Evolutionary conservation across 192 early-diverging fungal genomes (phyloP), one percentile per base, ranked within the genome.

Genomic region (Tieghemiomyces parasiticus): DNA sequence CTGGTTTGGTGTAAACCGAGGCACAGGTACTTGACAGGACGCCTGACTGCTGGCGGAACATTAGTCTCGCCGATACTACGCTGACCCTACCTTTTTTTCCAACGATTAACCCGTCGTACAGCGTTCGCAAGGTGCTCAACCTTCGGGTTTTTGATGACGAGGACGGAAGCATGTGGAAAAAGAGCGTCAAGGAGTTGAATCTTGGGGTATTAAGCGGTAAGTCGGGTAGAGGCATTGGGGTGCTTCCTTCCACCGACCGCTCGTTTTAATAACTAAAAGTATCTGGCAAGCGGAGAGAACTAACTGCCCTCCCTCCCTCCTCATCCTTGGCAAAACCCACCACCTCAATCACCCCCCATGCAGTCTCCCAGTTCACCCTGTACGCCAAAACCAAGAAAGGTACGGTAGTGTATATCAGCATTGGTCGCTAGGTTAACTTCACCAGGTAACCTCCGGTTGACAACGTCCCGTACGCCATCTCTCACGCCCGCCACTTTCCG

Each of bases 361-460:
- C 60, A 81, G 90, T 95, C 9, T 87, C 84, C 3, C 95, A 97
- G 71, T 97, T 97, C 65, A 97, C 95, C 19, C 77, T 97, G 26
- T 93, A 89, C 63, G 91, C 80, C 16, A 73, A 80, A 28, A 82
- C 85, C 6, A 74, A 67, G 53, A 95, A 94, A 67, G 88, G 84
- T 66, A 74, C n/a, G n/a, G n/a, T n/a, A n/a, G n/a, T n/a, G n/a
- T n/a, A n/a, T n/a, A n/a, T n/a, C n/a, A n/a, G n/a, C n/a, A 55
- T 35, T 16, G 26, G 26, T 9, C n/a, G 0, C 35, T 16, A 1
- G 60, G 35, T 3, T 38, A n/a, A 25, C 10, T 22, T 35, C 13
- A 44, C 30, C 42, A 35, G 2, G 20, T 31, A 34, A 46, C 42
- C 22, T 52, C 64, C 35, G 2, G 22, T 9, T 22, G 28, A 10